Percentiles rank a stretch among this genome's conserved stretches.
Evolutionary conservation across 176 grass and related monocot species (phyloP).

Genomic region (Triticum monococcum): DNA sequence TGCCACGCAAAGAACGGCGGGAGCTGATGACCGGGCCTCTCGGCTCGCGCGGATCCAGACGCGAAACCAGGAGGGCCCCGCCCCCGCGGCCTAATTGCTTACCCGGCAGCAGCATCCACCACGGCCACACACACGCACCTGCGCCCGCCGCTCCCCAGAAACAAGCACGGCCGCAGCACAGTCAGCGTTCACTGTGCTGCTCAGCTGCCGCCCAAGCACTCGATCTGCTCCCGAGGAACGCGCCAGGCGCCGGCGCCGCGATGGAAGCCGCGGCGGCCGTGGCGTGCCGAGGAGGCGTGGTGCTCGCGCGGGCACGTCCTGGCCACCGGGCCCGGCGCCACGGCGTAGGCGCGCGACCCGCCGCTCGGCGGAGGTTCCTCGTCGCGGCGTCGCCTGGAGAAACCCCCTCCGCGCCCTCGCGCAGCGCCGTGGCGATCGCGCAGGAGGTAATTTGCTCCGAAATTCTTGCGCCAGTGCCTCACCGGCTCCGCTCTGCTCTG

Average conservation of each 20-base stretch:
- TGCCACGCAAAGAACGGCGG: conserved; percentile 11
- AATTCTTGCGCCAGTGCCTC: not conserved
- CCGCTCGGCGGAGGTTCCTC: not conserved
- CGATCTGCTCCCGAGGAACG: not conserved
- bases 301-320: conserved; percentile 11
- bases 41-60: conserved; percentile 29
- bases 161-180: not conserved
- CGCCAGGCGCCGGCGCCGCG: not conserved
- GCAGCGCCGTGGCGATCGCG: not conserved
- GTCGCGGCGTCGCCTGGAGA: conserved; percentile 34
- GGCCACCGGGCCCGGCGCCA: not conserved
- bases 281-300: conserved; percentile 27
- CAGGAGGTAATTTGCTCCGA: conserved; percentile 7
- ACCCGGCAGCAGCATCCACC: conserved; percentile 5
- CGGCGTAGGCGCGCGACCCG: not conserved
- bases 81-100: conserved; percentile 10
- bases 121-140: conserved; percentile 19
- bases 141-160: conserved; percentile 8
- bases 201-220: not conserved
- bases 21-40: not conserved
- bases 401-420: conserved; percentile 1
- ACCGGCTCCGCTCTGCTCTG: too few species aligned
- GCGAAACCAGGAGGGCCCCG: conserved; percentile 23
- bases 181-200: not conserved
- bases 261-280: conserved; percentile 36